Evolutionary conservation across 2,329 filamentous ascomycete species (phyloP), one percentile per base, ranked within the genome.

Genomic region (Cladophialophora psammophila): DNA sequence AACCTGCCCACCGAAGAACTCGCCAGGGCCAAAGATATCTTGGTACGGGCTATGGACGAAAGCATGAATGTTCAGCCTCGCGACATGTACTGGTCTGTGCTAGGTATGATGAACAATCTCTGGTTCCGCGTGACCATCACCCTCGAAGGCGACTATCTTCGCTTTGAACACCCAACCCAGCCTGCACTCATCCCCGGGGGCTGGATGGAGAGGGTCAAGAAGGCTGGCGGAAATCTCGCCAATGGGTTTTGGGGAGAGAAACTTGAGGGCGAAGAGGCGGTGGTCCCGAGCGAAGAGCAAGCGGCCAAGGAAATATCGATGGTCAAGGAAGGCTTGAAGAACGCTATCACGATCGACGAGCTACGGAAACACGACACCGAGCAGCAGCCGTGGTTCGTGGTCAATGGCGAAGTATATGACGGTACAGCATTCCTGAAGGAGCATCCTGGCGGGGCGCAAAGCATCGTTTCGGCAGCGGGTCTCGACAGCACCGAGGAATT

Each of bases 51-150:
- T 4, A 96, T 97, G 93, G 94, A 97, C 72, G 94, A 97, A 71
- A 87, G 90, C 63, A 90, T 97, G 87, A 92, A 91, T 78, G 82
- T 92, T 0, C 93, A 96, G 76, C 94, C 94, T 4, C 86, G 92
- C 68, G 94, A 97, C 74, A 95, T 97, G 92, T 97, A 97, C 80
- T 97, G 94, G 94, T 93, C 88, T 67, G 93, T 96, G 1, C 81
- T 97, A 45, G 93, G 94, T 0, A 97, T 97, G 94, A 97, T 97
- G 94, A 97, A 97, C 79, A 97, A 97, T 73, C 91, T 92, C 0
- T 97, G 94, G 94, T 97, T 91, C 77, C 86, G 94, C 5, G 86
- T 97, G 0, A 87, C 89, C 1, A 91, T 97, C 63, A 86, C 88
- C 60, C 89, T 88, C 64, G 89, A 94, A 67, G 84, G 83, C 0